Conservation (phyloP, 2,329 filamentous ascomycete species). For the Sarocladium brachiariae region DNA sequence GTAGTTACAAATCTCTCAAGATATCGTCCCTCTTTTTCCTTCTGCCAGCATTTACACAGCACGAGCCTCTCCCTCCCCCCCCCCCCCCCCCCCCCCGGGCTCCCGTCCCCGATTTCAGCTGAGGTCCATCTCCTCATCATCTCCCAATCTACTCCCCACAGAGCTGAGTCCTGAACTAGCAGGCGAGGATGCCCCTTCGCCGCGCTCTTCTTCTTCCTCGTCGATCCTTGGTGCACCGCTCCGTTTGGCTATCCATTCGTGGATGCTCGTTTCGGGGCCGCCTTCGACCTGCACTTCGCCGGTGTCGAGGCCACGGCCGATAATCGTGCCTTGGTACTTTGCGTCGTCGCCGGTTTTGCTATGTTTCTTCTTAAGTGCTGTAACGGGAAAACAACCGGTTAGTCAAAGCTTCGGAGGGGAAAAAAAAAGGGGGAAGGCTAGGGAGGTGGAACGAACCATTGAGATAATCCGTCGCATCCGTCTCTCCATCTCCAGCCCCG, state of each 20-base stretch:
- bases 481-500: constrained; percentile 62
- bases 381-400: no score
- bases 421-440: background rate
- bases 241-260: constrained; percentile 30
- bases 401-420: background rate
- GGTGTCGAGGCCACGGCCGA: constrained; percentile 65
- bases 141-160: constrained; percentile 40
- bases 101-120: constrained; percentile 20
- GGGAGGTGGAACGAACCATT: constrained; percentile 40
- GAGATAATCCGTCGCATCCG: constrained; percentile 62
- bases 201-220: constrained; percentile 12
- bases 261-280: constrained; percentile 37
- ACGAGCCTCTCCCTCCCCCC: no score
- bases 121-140: constrained; percentile 41
- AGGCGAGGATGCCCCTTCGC: constrained; percentile 26
- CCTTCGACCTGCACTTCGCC: constrained; percentile 73
- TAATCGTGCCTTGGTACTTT: constrained; percentile 75
- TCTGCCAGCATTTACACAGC: background rate
- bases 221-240: constrained; percentile 11
- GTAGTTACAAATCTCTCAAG: background rate
- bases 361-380: constrained; percentile 85
- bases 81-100: no score
- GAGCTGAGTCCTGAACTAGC: constrained; percentile 52
- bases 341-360: constrained; percentile 83
- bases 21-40: background rate